Base-by-base conservation (phyloP, 441 rosid species). In the Mallotus repandus region DNA sequence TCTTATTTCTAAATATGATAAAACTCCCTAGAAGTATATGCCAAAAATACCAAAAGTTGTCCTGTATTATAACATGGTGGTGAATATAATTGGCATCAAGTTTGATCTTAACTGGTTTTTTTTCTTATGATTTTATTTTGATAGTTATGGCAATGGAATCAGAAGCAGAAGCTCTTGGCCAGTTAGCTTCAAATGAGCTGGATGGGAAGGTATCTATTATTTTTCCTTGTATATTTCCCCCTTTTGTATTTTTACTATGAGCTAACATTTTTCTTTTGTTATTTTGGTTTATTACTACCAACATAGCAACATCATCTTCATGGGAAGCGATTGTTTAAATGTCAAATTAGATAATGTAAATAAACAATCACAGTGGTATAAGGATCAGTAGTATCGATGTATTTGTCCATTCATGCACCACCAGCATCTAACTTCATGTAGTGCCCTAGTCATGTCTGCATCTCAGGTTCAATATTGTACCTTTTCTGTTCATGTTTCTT, bases 81-180 rank as follows among this genome's bases (percentile, higher is more conserved):
- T 16, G 53, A 74, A 54, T 70, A 21, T 12, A 55, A 41, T 19
- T 16, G 71, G 15, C 4, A 19, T 56, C 50, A n/a, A 70, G 72
- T 58, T 62, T 70, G 76, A 54, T 58, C 69, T 29, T 45, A 74
- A 50, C 64, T 41, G 32, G 58, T 63, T 56, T 61, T 65, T 25
- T 52, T 66, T 62, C 58, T 61, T 56, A 43, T 63, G 48, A 49
- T 72, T 57, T 66, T 61, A 32, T 59, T 48, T 69, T 70, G 57
- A 49, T 16, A 91, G 96, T 91, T 46, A 6, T 91, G 92, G 84
- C 87, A 73, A 89, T 91, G 97, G 97, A 91, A 82, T 91, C 92
- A 13, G 87, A 89, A 84, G 91, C 94, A 53, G 97, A 91, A 69
- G 88, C 94, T 62, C 77, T 91, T 69, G 88, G 86, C 55, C 91